Evolutionary conservation across 306 rosid species (phyloP).

Genomic region (Gillenia trifoliata): DNA sequence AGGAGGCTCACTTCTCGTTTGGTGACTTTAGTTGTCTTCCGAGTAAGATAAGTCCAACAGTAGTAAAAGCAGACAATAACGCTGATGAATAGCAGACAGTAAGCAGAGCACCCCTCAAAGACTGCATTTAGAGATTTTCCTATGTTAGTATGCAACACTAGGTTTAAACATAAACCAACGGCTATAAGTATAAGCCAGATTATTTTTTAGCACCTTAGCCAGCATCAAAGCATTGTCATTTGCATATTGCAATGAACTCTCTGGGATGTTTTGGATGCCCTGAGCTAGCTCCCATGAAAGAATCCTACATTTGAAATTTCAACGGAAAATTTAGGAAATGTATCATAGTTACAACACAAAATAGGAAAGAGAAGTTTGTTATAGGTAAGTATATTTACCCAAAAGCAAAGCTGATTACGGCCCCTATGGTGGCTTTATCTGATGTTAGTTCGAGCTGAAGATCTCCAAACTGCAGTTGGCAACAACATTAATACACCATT

Average conservation of each 20-base stretch:
- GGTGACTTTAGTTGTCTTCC: constrained; percentile 70
- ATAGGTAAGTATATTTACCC: constrained; percentile 43
- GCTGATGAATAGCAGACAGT: constrained; percentile 60
- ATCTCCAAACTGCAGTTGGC: constrained; percentile 72
- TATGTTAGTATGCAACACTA: neutral
- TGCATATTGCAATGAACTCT: constrained; percentile 70
- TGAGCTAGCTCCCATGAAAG: constrained; percentile 83
- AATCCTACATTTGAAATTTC: constrained; percentile 42
- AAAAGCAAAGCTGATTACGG: constrained; percentile 54
- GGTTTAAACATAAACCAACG: neutral
- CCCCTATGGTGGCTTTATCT: constrained; percentile 70
- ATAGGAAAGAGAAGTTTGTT: neutral
- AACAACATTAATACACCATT: constrained; percentile 14
- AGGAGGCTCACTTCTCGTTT: constrained; percentile 39
- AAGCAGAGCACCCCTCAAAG: constrained; percentile 72
- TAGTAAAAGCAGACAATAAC: constrained; percentile 51
- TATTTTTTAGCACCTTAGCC: constrained; percentile 62
- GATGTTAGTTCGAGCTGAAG: constrained; percentile 82
- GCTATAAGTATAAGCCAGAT: neutral
- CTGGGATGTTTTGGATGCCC: constrained; percentile 73
- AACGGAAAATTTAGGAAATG: neutral
- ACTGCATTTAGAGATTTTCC: constrained; percentile 41
- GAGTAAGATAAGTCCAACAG: constrained; percentile 70
- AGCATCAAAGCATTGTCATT: constrained; percentile 81
- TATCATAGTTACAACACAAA: constrained; percentile 6